Evolutionary conservation across 2,329 filamentous ascomycete species (phyloP).

Genomic region (Periglandula ipomoeae): DNA sequence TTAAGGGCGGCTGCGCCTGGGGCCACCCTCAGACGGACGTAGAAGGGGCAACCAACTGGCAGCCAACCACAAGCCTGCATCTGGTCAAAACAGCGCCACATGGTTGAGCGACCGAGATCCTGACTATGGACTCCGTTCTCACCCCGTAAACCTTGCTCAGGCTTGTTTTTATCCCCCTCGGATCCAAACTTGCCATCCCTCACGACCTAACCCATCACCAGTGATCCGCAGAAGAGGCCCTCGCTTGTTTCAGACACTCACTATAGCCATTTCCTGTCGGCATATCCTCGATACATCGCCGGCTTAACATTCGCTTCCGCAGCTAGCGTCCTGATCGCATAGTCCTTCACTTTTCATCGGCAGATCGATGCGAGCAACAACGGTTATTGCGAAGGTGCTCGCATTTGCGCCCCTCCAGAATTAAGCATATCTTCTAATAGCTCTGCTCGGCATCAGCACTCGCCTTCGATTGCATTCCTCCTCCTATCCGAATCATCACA

Average conservation of each 20-base stretch:
- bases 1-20: too few relatives aligned
- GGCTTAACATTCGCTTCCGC: background rate
- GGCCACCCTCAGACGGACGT: background rate
- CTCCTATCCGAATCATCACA: too few relatives aligned
- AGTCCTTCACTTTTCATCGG: background rate
- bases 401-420: too few relatives aligned
- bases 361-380: background rate
- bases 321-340: background rate
- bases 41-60: constrained; percentile 1
- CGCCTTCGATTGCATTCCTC: too few relatives aligned
- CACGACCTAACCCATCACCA: background rate
- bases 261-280: background rate
- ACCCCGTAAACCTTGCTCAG: background rate
- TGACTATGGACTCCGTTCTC: background rate
- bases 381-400: background rate
- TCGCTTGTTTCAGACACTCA: background rate
- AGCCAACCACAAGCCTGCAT: constrained; percentile 5
- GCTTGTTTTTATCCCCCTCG: background rate
- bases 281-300: background rate
- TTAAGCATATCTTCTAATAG: too few relatives aligned
- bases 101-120: background rate
- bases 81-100: background rate
- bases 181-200: background rate
- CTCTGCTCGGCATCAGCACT: too few relatives aligned
- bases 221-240: background rate